These are phyloP conservation scores for Sextonia rubra DNA, from an alignment of 164 flowering plant genomes.

Conservation along the genomic window DNA sequence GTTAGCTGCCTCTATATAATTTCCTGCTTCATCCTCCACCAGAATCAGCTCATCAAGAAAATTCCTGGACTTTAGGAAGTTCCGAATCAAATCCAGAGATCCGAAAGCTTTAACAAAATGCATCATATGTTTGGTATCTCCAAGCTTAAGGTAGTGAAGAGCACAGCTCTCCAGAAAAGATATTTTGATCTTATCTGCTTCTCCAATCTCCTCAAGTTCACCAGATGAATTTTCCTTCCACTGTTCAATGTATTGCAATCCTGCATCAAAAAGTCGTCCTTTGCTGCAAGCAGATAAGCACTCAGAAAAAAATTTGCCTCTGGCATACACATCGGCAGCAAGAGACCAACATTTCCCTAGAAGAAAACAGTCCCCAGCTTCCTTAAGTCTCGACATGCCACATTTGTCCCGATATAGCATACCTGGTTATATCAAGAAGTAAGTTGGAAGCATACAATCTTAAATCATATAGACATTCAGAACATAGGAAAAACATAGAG, in stretches of 20 bases:
- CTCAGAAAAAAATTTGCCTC: constrained; percentile 28
- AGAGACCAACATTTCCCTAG: constrained; percentile 30
- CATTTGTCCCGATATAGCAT: constrained; percentile 37
- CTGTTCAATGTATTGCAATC: constrained; percentile 37
- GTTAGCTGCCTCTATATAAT: constrained; percentile 48
- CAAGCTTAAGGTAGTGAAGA: constrained; percentile 30
- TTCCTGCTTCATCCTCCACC: constrained; percentile 46
- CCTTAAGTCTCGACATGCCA: constrained; percentile 35
- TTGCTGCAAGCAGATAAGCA: constrained; percentile 39
- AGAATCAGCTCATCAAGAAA: constrained; percentile 47
- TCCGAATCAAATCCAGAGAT: constrained; percentile 29
- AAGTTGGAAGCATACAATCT: background rate
- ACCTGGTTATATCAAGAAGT: constrained; percentile 19
- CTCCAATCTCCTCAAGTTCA: constrained; percentile 8
- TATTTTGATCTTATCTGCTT: constrained; percentile 29
- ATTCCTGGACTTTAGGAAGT: constrained; percentile 27
- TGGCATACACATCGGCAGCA: constrained; percentile 54
- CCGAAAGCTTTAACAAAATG: constrained; percentile 36
- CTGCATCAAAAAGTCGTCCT: constrained; percentile 42
- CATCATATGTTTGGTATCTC: constrained; percentile 40
- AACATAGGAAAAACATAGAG: background rate
- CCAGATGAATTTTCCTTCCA: constrained; percentile 35
- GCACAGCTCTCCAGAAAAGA: constrained; percentile 46
- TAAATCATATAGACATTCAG: background rate
- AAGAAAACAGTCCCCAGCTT: constrained; percentile 52